phyloP scores from a whole-genome alignment of 2,329 filamentous ascomycete species.

The Fusarium avenaceum region DNA sequence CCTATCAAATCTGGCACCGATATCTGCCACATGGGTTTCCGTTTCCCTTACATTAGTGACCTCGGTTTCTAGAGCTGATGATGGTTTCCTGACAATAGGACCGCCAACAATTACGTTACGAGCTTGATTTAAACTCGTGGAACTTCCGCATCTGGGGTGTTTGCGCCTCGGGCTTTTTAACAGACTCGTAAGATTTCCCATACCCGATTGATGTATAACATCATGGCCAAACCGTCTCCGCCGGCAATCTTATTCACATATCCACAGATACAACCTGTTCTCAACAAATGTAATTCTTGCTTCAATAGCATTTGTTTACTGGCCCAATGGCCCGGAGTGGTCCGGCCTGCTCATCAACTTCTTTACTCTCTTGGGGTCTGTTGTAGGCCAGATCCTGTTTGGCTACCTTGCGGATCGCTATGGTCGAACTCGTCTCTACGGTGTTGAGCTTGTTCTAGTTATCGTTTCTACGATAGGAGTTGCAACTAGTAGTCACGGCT shows the following conservation, averaged over 20 bases:
- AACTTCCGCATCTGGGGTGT: constrained; percentile 68
- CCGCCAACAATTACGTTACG: constrained; percentile 65
- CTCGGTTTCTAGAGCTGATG: constrained; percentile 28
- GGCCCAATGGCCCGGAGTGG: constrained; percentile 61
- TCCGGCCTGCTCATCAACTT: constrained; percentile 65
- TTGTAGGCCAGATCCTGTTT: constrained; percentile 66
- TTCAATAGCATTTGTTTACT: constrained; percentile 67
- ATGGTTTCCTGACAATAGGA: constrained; percentile 54
- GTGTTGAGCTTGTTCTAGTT: constrained; percentile 68
- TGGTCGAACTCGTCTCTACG: constrained; percentile 68
- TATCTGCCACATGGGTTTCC: constrained; percentile 27
- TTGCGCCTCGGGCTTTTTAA: constrained; percentile 67
- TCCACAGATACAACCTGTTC: constrained; percentile 65
- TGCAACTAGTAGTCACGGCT: constrained; percentile 65
- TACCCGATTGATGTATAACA: neutral
- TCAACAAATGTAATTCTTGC: constrained; percentile 68
- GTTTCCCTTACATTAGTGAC: constrained; percentile 24
- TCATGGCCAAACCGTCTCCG: neutral
- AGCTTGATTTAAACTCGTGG: constrained; percentile 68
- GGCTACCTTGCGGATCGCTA: constrained; percentile 68
- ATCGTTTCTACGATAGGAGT: constrained; percentile 70
- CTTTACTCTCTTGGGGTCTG: constrained; percentile 66
- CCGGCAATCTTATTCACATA: neutral
- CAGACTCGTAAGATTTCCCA: constrained; percentile 61
- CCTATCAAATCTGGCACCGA: constrained; percentile 8